Evolutionary conservation across 176 grass and related monocot genomes (phyloP).

Genomic region (Olyra latifolia): DNA sequence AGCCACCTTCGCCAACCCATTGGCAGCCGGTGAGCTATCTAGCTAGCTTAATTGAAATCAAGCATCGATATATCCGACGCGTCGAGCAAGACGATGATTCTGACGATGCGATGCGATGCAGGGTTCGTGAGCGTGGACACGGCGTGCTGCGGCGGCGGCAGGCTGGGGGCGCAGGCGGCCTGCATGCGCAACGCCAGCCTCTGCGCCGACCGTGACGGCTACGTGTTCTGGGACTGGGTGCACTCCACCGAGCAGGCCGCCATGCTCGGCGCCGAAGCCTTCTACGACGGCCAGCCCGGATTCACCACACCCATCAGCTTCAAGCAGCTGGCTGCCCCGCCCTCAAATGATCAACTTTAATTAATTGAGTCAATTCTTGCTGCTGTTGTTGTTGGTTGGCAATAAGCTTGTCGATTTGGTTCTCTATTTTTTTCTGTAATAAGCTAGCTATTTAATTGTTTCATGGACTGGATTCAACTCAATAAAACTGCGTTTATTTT

Average conservation of each 20-base stretch:
- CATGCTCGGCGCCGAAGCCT: background rate
- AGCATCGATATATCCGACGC: too few species aligned
- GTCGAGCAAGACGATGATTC: too few species aligned
- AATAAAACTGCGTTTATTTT: too few species aligned
- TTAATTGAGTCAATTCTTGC: too few species aligned
- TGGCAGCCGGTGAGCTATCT: background rate
- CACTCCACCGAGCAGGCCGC: conserved; percentile 33
- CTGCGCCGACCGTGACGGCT: conserved; percentile 15
- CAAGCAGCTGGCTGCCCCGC: too few species aligned
- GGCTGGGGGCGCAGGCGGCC: background rate
- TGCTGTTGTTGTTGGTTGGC: too few species aligned
- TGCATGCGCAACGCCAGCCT: background rate
- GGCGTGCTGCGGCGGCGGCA: conserved; percentile 39
- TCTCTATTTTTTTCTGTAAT: too few species aligned
- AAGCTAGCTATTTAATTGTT: too few species aligned
- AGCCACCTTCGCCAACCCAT: background rate
- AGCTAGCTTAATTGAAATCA: too few species aligned
- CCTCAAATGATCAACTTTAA: too few species aligned
- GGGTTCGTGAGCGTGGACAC: conserved; percentile 26
- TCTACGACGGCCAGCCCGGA: background rate
- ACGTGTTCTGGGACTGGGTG: conserved; percentile 39
- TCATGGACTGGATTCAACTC: too few species aligned
- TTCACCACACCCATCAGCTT: conserved; percentile 30
- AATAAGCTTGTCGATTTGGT: too few species aligned
- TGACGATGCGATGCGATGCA: background rate